Evolutionary conservation across 1,284 basidiomycete species (phyloP).

Genomic region (Trichosporon asahii): DNA sequence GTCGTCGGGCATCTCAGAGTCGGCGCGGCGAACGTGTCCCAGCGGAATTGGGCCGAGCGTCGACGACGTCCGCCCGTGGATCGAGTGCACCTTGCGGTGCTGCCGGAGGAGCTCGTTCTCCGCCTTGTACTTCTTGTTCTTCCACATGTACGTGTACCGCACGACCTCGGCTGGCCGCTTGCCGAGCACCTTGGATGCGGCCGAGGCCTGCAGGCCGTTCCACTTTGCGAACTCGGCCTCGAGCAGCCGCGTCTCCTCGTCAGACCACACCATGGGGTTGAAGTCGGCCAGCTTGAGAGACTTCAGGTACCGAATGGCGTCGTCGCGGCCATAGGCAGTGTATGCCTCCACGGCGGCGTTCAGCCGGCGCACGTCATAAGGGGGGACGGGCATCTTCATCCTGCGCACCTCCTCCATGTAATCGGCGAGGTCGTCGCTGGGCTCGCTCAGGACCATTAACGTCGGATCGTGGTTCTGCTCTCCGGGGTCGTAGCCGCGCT

Average conservation of each 20-base stretch:
- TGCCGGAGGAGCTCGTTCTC: constrained; percentile 48
- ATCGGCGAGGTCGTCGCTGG: constrained; percentile 33
- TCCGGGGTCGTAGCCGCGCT: constrained; percentile 40
- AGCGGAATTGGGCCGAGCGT: constrained; percentile 47
- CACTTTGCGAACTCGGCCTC: constrained; percentile 41
- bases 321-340: constrained; percentile 31
- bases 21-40: constrained; percentile 37
- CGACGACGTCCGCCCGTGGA: constrained; percentile 39
- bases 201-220: constrained; percentile 49
- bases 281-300: constrained; percentile 34
- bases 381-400: constrained; percentile 37
- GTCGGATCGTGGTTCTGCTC: constrained; percentile 42
- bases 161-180: constrained; percentile 47
- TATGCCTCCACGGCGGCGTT: constrained; percentile 34
- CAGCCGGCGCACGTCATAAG: constrained; percentile 41
- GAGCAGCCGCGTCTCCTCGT: constrained; percentile 28
- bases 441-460: constrained; percentile 31
- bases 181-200: constrained; percentile 38
- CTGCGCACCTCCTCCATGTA: constrained; percentile 40
- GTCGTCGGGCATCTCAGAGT: constrained; percentile 54
- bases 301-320: constrained; percentile 34
- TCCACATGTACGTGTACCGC: constrained; percentile 51
- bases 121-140: constrained; percentile 46
- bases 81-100: constrained; percentile 39
- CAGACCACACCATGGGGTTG: constrained; percentile 26